phyloP scores from a whole-genome alignment of 495 filamentous ascomycete species.

The Rhizodiscina lignyota region DNA sequence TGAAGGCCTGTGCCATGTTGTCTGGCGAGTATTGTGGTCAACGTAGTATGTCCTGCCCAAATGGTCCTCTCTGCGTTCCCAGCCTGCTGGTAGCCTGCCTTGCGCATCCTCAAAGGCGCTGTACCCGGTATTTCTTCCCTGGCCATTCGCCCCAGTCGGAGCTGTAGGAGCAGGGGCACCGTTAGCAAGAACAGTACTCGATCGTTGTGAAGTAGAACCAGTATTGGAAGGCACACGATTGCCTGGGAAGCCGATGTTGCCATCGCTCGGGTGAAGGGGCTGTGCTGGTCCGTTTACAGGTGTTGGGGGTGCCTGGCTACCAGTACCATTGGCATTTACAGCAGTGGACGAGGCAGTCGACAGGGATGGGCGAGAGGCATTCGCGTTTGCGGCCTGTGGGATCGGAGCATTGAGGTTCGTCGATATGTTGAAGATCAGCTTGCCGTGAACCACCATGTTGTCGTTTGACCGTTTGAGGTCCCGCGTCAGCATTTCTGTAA shows the following conservation, averaged over 20 bases:
- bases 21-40: slow-evolving; percentile 92
- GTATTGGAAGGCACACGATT: not conserved
- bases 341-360: slow-evolving; percentile 18
- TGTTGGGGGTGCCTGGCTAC: slow-evolving; percentile 9
- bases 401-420: slow-evolving; percentile 59
- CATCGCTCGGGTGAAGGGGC: slow-evolving; percentile 17
- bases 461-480: slow-evolving; percentile 97
- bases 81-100: slow-evolving; percentile 79
- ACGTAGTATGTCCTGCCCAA: slow-evolving; percentile 98
- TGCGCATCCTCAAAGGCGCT: slow-evolving; percentile 93
- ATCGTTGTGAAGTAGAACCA: not conserved
- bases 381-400: slow-evolving; percentile 6
- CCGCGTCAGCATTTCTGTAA: slow-evolving; percentile 81
- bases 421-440: slow-evolving; percentile 88
- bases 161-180: not conserved
- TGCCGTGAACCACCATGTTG: slow-evolving; percentile 93
- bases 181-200: not conserved
- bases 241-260: slow-evolving; percentile 9
- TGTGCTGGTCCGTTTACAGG: slow-evolving; percentile 13
- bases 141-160: not conserved
- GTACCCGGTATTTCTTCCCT: slow-evolving; percentile 22
- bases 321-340: slow-evolving; percentile 4
- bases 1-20: slow-evolving; percentile 85
- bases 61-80: slow-evolving; percentile 94
- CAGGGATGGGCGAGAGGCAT: slow-evolving; percentile 13